Percentiles rank a stretch among this genome's conserved stretches.
These are phyloP conservation scores for Sisymbrium altissimum DNA, from an alignment of 345 rosid species.

Conservation along the genomic window DNA sequence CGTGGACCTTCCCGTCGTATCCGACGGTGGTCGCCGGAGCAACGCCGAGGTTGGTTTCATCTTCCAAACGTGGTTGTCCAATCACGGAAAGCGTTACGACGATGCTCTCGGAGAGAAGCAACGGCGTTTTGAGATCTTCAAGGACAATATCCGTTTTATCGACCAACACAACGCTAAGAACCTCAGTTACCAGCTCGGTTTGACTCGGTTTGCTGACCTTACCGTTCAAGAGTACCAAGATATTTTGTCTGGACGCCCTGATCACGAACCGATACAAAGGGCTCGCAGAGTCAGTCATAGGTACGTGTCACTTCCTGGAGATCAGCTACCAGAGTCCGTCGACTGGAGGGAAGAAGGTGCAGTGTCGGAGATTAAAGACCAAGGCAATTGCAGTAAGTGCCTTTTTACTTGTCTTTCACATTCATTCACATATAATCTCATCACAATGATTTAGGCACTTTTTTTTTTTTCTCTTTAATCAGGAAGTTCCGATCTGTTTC, in stretches of 20 bases:
- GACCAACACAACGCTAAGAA: conserved; percentile 68
- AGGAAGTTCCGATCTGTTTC: background rate
- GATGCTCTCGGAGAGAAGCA: conserved; percentile 70
- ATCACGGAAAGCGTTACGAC: conserved; percentile 55
- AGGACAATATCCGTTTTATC: conserved; percentile 71
- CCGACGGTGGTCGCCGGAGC: conserved; percentile 49
- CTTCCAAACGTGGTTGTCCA: conserved; percentile 65
- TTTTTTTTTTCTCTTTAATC: background rate
- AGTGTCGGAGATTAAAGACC: conserved; percentile 64
- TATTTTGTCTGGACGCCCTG: conserved; percentile 39
- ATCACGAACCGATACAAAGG: conserved; percentile 27
- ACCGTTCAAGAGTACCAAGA: conserved; percentile 81
- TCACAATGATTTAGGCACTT: background rate
- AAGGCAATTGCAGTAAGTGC: conserved; percentile 65
- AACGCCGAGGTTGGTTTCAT: conserved; percentile 53
- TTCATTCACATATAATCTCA: background rate
- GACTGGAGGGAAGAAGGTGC: conserved; percentile 88
- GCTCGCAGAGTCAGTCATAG: conserved; percentile 38
- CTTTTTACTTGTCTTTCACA: background rate
- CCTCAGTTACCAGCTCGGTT: conserved; percentile 56
- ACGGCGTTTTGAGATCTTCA: conserved; percentile 58
- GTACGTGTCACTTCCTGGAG: conserved; percentile 47
- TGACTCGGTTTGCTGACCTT: conserved; percentile 81
- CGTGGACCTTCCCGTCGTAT: conserved; percentile 51
- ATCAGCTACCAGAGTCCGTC: conserved; percentile 53